phyloP scores from a whole-genome alignment of 1,139 yeast species.

The Blastobotrys raffinosifermentans region DNA sequence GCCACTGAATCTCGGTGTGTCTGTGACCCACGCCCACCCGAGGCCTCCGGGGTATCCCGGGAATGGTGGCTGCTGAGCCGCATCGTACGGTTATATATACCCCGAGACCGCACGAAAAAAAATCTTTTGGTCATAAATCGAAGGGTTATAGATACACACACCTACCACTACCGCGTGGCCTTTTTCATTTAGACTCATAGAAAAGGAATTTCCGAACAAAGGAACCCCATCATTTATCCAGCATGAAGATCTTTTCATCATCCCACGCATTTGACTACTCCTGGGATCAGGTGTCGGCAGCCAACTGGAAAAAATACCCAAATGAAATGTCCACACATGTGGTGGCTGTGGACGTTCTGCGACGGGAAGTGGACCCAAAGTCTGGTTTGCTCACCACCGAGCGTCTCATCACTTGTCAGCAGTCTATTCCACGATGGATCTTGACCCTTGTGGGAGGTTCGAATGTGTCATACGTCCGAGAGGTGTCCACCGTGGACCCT shows the following conservation, averaged over 20 bases:
- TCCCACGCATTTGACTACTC: slow-evolving; percentile 68
- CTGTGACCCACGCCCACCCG: no score
- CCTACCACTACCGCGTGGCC: no score
- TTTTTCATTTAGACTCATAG: no score
- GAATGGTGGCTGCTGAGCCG: no score
- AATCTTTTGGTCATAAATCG: no score
- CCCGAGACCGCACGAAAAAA: no score
- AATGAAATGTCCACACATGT: slow-evolving; percentile 90
- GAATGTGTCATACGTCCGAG: slow-evolving; percentile 76
- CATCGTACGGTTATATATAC: no score
- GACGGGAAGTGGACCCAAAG: slow-evolving; percentile 57
- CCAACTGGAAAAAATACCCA: slow-evolving; percentile 96
- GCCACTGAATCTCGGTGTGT: no score
- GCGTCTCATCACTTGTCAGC: slow-evolving; percentile 83
- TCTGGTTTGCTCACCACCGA: slow-evolving; percentile 67
- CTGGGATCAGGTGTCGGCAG: slow-evolving; percentile 94
- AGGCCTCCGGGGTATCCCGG: no score
- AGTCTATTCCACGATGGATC: slow-evolving; percentile 82
- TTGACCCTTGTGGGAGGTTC: slow-evolving; percentile 66
- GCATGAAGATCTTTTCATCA: slow-evolving; percentile 74
- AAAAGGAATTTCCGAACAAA: no score
- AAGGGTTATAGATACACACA: no score
- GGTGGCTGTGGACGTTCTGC: slow-evolving; percentile 84
- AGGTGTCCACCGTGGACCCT: slow-evolving; percentile 80
- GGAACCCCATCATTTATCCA: no score